Base-by-base conservation (phyloP, 2,329 filamentous ascomycete genomes). In the Drechslera avenae region DNA sequence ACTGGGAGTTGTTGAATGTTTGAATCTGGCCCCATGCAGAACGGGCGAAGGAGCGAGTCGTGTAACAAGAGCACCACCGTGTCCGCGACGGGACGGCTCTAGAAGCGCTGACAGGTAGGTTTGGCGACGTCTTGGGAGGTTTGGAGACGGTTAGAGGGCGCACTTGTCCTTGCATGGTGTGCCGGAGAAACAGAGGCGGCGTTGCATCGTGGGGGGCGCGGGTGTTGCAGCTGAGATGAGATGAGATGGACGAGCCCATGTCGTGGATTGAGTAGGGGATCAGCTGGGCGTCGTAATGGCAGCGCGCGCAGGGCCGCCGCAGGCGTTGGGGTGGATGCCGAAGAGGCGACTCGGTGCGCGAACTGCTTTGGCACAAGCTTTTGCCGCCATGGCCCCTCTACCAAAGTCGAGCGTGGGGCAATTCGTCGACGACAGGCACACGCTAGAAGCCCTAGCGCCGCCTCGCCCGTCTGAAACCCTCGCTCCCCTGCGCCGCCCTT, bases 391-490 rank as follows among this genome's bases (percentile, higher is more conserved):
- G 37, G 23, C 23, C 23, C 26, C 26, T n/a, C 26, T 3, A 10
- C 12, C 26, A 13, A 3, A 5, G 9, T 8, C 36, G 30, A 30
- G 31, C 28, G 34, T 46, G 42, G 43, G 28, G 33, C 43, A 28
- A 47, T 46, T 39, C 41, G 28, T 39, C 37, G 13, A 28, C 33
- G 43, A 35, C 48, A 52, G 48, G 37, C 51, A 39, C 19, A n/a
- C 43, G 28, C 44, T 48, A 41, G 30, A 3, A 14, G n/a, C 2
- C n/a, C 13, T 39, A 45, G 49, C 52, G 49, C 36, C 21, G 12
- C 39, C 42, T 23, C 13, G 18, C n/a, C 32, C 18, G 28, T 42
- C 43, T 52, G 52, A 55, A 55, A 55, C 52, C 33, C 52, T 19
- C 33, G 31, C 36, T 33, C 42, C 52, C 52, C 46, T 52, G 52